Evolutionary conservation across 1,284 basidiomycete genomes (phyloP), one percentile per base, ranked within the genome.

Genomic region (Boletus semigastroideus): DNA sequence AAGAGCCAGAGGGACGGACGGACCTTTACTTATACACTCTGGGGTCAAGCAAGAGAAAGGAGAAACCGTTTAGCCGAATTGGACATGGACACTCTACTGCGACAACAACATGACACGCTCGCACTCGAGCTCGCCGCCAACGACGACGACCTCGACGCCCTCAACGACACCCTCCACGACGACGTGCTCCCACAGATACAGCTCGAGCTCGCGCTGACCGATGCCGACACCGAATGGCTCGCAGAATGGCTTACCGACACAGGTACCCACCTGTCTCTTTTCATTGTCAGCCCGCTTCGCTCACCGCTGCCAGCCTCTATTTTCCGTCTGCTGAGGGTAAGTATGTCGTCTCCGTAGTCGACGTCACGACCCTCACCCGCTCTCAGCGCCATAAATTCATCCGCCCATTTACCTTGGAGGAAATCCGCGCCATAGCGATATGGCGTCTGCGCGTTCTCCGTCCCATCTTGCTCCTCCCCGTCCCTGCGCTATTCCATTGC

Each of bases 271-370:
- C 7, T 16, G 9, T 20, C 8, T n/a, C 10, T 11, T 9, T 8
- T 3, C 14, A 17, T n/a, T n/a, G n/a, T n/a, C n/a, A 38, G 1
- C 11, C 17, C 19, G 17, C 19, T 20, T 19, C 6, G 16, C 30
- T 14, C 22, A 47, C 19, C 16, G 6, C 22, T 13, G 33, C 34
- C 62, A 88, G 86, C 71, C 30, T 78, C 84, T 11, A 68, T 87
- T 25, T 89, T 89, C 68, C 83, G 84, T 59, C 78, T 84, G 53
- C 72, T 79, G 48, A 79, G 79, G 70, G 87, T n/a, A n/a, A n/a
- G n/a, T 86, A 66, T 59, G 78, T 51, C 22, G 22, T 22, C 22
- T 22, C 22, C 22, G 5, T 5, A 22, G 22, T 22, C 22, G 13
- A 8, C 16, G 10, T 43, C 42, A 37, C 42, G 39, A 33, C 43